Conservation (phyloP, 2,329 filamentous ascomycete species). For the Cadophora luteo-olivacea region DNA sequence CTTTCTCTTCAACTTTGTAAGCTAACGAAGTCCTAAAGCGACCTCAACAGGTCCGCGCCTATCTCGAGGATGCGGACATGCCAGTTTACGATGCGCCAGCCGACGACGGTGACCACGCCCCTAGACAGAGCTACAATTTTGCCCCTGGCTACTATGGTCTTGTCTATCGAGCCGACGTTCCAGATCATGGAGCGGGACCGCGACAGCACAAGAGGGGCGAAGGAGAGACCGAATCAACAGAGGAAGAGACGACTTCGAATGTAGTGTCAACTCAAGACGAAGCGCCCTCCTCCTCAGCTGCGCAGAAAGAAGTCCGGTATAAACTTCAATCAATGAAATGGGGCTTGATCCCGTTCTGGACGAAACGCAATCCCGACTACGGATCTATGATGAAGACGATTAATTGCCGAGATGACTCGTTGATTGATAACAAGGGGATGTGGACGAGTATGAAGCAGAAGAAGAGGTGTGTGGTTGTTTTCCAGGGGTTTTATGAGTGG, state of each 20-base stretch:
- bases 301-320: constrained; percentile 60
- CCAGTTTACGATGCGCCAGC: constrained; percentile 72
- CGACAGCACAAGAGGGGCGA: constrained; percentile 36
- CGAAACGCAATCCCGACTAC: constrained; percentile 81
- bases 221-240: constrained; percentile 37
- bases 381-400: constrained; percentile 84
- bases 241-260: constrained; percentile 24
- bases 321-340: constrained; percentile 95
- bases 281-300: constrained; percentile 29
- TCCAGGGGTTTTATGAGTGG: constrained; percentile 97
- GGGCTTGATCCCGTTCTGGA: constrained; percentile 95
- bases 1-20: background rate
- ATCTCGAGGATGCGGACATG: constrained; percentile 78
- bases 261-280: constrained; percentile 22
- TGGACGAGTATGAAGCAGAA: constrained; percentile 91
- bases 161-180: constrained; percentile 80
- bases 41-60: constrained; percentile 75
- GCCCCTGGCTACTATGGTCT: constrained; percentile 86
- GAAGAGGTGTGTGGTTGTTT: constrained; percentile 87
- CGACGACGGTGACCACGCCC: constrained; percentile 64
- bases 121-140: constrained; percentile 87
- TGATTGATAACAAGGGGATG: constrained; percentile 78
- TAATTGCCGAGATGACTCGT: constrained; percentile 91
- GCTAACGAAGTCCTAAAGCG: constrained; percentile 56
- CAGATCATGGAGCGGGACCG: constrained; percentile 63